Conservation (phyloP, 441 rosid species). For the Brassica hybrid region DNA sequence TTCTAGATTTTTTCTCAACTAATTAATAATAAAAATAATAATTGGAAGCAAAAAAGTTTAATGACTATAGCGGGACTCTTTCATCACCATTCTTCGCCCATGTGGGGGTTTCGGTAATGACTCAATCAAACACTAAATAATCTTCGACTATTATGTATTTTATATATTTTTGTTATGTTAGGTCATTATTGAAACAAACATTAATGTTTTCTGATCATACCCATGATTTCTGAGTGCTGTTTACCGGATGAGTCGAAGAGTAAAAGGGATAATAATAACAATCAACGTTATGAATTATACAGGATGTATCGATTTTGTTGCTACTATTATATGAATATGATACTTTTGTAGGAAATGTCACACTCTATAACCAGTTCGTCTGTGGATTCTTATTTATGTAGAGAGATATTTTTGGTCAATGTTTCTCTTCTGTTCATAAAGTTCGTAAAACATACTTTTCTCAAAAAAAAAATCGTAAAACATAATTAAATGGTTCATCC, state of each 20-base stretch:
- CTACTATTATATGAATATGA: neutral
- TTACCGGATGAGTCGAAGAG: slow-evolving; percentile 1
- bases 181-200: slow-evolving; percentile 31
- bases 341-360: slow-evolving; percentile 1
- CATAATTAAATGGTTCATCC: neutral
- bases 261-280: neutral
- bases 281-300: neutral
- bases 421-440: neutral
- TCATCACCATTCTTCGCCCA: slow-evolving; percentile 55
- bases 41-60: slow-evolving; percentile 33
- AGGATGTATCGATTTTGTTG: neutral
- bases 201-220: slow-evolving; percentile 17
- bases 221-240: slow-evolving; percentile 32
- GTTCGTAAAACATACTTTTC: too few relatives aligned
- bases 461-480: neutral
- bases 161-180: slow-evolving; percentile 6
- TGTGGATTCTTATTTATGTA: neutral
- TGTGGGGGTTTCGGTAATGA: slow-evolving; percentile 56
- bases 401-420: neutral
- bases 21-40: slow-evolving; percentile 30
- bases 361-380: slow-evolving; percentile 17
- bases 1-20: slow-evolving; percentile 40
- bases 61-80: slow-evolving; percentile 41
- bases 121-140: slow-evolving; percentile 38
- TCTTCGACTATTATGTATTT: slow-evolving; percentile 28